Evolutionary conservation across 208 protist species (phyloP).

Genomic region (Crithidia bombi): DNA sequence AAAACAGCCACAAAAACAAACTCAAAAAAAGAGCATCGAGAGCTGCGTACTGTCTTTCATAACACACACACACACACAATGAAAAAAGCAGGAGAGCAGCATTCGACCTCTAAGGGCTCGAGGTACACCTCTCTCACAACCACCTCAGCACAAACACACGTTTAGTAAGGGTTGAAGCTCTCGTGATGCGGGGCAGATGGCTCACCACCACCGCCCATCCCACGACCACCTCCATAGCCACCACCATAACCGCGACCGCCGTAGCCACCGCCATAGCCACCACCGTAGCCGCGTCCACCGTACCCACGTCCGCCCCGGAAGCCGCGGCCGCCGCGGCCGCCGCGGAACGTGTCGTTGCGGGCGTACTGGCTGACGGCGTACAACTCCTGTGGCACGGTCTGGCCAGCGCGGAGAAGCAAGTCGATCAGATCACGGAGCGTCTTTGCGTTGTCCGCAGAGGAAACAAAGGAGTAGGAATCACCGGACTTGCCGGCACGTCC

Average conservation of each 20-base stretch:
- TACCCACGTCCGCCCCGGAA: slow-evolving; percentile 29
- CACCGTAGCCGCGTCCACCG: slow-evolving; percentile 21
- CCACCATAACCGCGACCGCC: slow-evolving; percentile 23
- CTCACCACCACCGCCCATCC: slow-evolving; percentile 13
- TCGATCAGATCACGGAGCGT: slow-evolving; percentile 78
- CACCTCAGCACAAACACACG: too few species aligned
- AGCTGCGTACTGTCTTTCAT: too few species aligned
- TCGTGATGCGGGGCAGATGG: slow-evolving; percentile 17
- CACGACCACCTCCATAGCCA: slow-evolving; percentile 13
- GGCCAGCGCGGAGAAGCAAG: slow-evolving; percentile 69
- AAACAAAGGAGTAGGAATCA: slow-evolving; percentile 89
- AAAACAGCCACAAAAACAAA: too few species aligned
- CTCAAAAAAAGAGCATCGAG: too few species aligned
- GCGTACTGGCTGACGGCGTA: slow-evolving; percentile 52
- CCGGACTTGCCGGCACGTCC: slow-evolving; percentile 87
- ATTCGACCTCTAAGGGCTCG: too few species aligned
- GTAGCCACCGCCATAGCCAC: slow-evolving; percentile 26
- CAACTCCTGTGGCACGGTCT: slow-evolving; percentile 71
- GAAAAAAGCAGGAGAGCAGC: too few species aligned
- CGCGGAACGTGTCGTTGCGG: slow-evolving; percentile 35
- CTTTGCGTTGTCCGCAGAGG: slow-evolving; percentile 68
- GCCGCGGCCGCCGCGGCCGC: slow-evolving; percentile 34
- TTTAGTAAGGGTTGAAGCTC: slow-evolving; percentile 59
- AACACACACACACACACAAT: too few species aligned
- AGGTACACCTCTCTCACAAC: neutral